Evolutionary conservation across 805 yeast species (phyloP), one percentile per base, ranked within the genome.

Genomic region (Kodamaea leandrae): DNA sequence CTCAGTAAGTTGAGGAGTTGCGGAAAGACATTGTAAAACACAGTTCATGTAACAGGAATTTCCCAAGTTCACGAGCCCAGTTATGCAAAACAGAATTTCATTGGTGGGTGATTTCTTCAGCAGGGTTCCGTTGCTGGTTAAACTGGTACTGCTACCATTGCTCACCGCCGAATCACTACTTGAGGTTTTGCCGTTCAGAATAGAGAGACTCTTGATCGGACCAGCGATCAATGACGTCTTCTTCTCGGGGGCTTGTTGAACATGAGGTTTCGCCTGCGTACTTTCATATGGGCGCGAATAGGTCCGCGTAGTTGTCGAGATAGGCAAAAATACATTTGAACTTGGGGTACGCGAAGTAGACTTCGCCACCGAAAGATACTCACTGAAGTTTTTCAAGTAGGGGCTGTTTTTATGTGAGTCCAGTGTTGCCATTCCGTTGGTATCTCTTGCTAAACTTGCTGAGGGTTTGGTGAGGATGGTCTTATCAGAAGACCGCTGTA

Each of bases 1-100:
- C 34, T 66, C 69, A 2, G 82, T 72, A 19, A 90, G 63, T 44
- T 78, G 80, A 1, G 79, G 78, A 0, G 91, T 80, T 1, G 91
- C 90, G 3, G 82, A 72, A 25, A 91, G 58, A 59, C 96, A 87
- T 63, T 90, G 98, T n/a, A 90, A 61, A 3, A 85, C 73, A 50
- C 96, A 84, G 62, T 90, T 90, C 89, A 90, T 84, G 61, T 90
- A 90, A 60, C 97, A 90, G 0, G 96, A 85, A 54, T 91, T 91
- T 2, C 96, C 96, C 46, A 90, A 66, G 57, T 90, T 90, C 10
- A 72, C 68, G 4, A 90, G 67, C 0, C 98, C 97, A 0, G 89
- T 80, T 14, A 79, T 67, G 38, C 80, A 73, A 7, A 10, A 10
- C 32, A 27, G 32, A 27, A 27, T 13, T 7, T 13, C 5, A 10